Evolutionary conservation across 257 asterid genomes (phyloP), one percentile per base, ranked within the genome.

Genomic region (Solanum virginianum): DNA sequence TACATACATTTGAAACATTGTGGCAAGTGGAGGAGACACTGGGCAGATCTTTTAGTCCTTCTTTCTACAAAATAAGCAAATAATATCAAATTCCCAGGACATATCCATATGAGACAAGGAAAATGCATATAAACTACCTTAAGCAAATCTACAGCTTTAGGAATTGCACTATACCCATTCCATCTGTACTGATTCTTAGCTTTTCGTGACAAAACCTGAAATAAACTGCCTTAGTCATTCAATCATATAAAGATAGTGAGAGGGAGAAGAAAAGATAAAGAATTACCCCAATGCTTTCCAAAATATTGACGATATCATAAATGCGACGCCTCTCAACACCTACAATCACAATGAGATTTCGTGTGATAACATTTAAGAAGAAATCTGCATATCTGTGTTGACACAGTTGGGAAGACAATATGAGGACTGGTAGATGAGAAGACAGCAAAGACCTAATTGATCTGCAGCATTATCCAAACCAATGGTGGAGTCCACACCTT

Each of bases 311-410:
- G 18, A 93, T 90, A 84, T 92, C 97, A 59, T 93, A 93, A 84
- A 93, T 91, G 86, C 95, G 88, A 59, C 95, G 89, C 54, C 92
- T 85, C 88, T 92, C 94, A 77, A 93, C 95, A 84, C 97, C 95
- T 92, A 80, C 54, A 85, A 26, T 43, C 81, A 56, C 80, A 88
- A 51, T 84, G 24, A 41, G 59, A 29, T n/a, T 57, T 32, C 22
- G 49, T 53, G 47, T 56, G 57, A 65, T 36, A 39, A 49, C n/a
- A 60, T 43, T 55, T 36, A 15, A 72, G 24, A 63, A 59, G 72
- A 81, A 79, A 39, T 51, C 81, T 51, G 83, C 39, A n/a, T 8
- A 16, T 49, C 65, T 17, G 77, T 26, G 29, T 29, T 51, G 47
- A 26, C 45, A 32, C 1, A 29, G 85, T 69, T 39, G 80, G 79